phyloP scores from a whole-genome alignment of 1,284 basidiomycete species.

The Rhodofomes roseus region DNA sequence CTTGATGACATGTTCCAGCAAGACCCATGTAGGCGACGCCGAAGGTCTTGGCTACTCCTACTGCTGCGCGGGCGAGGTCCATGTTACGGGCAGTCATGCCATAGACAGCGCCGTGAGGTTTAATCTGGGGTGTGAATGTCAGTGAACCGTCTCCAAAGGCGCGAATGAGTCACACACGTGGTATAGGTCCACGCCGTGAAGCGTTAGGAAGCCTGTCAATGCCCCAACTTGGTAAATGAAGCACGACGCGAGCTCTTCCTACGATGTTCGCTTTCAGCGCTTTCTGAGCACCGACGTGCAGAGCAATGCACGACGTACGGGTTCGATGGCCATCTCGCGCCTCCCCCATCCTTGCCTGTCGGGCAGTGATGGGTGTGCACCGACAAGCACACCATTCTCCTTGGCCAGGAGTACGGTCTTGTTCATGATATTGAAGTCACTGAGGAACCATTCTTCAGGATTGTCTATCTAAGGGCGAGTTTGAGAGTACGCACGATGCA shows the following conservation, averaged over 20 bases:
- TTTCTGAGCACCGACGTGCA: neutral
- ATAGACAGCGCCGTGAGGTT: conserved; percentile 57
- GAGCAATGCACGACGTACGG: conserved; percentile 28
- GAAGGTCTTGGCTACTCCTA: conserved; percentile 49
- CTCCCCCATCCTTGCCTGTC: conserved; percentile 63
- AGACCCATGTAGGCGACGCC: conserved; percentile 54
- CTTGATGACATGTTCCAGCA: conserved; percentile 55
- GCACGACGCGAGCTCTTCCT: conserved; percentile 55
- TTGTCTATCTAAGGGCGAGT: neutral
- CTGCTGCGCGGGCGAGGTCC: conserved; percentile 46
- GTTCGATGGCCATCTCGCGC: conserved; percentile 57
- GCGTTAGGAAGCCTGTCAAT: conserved; percentile 49
- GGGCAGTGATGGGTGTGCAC: conserved; percentile 61
- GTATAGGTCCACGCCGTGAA: conserved; percentile 44
- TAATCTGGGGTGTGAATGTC: conserved; percentile 28
- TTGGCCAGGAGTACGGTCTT: conserved; percentile 55
- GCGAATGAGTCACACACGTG: conserved; percentile 36
- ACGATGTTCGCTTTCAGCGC: too few relatives aligned
- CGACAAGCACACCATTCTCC: conserved; percentile 45
- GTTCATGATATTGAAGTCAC: conserved; percentile 62
- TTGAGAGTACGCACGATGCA: conserved; percentile 40
- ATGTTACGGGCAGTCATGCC: conserved; percentile 51
- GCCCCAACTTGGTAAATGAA: conserved; percentile 64
- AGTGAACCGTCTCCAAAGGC: neutral
- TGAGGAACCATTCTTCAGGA: neutral